Evolutionary conservation across 176 grass and related monocot species (phyloP).

Genomic region (Pontederia crassipes): DNA sequence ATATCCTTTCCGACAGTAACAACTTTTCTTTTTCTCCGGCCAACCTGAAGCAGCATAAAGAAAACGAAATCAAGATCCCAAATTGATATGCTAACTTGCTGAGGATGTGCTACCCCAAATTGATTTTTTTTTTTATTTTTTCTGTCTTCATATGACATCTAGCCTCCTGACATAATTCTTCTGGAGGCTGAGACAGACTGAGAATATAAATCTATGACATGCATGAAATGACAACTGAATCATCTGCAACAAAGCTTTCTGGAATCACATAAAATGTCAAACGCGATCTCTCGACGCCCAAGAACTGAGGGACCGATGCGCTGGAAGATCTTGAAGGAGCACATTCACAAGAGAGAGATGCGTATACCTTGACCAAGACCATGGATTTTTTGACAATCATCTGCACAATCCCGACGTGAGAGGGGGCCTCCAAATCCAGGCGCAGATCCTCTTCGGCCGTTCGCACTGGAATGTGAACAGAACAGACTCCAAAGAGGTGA

Average conservation of each 20-base stretch:
- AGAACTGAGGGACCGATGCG: background rate
- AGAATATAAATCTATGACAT: too few species aligned
- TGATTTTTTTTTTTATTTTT: too few species aligned
- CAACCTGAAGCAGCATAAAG: conserved; percentile 53
- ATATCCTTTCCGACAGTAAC: conserved; percentile 92
- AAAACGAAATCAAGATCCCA: background rate
- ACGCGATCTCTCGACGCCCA: too few species aligned
- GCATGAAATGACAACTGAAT: too few species aligned
- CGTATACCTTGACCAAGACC: conserved; percentile 85
- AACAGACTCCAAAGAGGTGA: too few species aligned
- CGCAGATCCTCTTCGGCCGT: conserved; percentile 84
- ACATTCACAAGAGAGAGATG: background rate
- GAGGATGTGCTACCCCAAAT: background rate
- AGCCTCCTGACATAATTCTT: too few species aligned
- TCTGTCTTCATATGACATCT: too few species aligned
- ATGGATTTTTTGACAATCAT: conserved; percentile 98
- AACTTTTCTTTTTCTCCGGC: conserved; percentile 86
- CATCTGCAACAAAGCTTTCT: too few species aligned
- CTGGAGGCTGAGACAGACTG: too few species aligned
- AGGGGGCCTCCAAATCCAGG: conserved; percentile 76
- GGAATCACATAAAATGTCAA: too few species aligned
- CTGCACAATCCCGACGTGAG: conserved; percentile 88
- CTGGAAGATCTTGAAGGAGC: background rate
- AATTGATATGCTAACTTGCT: background rate
- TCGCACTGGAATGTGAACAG: conserved; percentile 39